Base-by-base conservation (phyloP, 2,329 filamentous ascomycete species). In the Sordariomycetes sp. region DNA sequence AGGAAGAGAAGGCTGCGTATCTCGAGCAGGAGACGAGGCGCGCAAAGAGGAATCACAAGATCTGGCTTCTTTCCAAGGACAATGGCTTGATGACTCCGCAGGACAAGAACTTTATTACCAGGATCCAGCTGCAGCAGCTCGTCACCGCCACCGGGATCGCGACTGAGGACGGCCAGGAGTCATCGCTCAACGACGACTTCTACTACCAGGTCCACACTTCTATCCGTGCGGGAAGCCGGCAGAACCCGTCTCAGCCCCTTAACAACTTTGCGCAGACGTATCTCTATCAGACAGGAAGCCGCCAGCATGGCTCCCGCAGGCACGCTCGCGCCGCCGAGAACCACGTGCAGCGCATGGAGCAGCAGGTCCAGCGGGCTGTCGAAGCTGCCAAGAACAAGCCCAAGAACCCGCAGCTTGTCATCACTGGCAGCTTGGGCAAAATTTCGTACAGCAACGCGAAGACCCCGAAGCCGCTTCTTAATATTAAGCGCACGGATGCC, bases 391-490 rank as follows among this genome's bases (percentile, higher is more conserved):
- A 97, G 75, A 89, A 90, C 60, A 92, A 95, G 71, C 94, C 94
- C 13, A 99, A 99, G 77, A 96, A 95, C 67, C 95, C 95, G 66
- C 91, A 96, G 69, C 79, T 99, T 10, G 91, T 97, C 22, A 92
- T 99, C 59, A 92, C 96, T 67, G 94, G 94, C 28, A 96, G 90
- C 66, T 74, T 99, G 54, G 94, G 94, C 62, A 99, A 97, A 75
- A 99, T 99, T 59, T 95, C 92, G 0, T 99, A 97, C 74, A 96
- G 92, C 76, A 99, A 99, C 66, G 90, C 94, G 53, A 99, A 97
- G 76, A 96, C 94, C 0, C 94, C 94, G 0, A 94, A 95, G 70
- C 90, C 92, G 17, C 76, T 97, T 58, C 83, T 99, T 54, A 99
- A 95, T 69, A 91, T 99, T 74, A 97, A 96, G 76, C 87, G 91